These are phyloP conservation scores for Naganishia friedmannii DNA, from an alignment of 768 basidiomycete genomes.

Conservation along the genomic window DNA sequence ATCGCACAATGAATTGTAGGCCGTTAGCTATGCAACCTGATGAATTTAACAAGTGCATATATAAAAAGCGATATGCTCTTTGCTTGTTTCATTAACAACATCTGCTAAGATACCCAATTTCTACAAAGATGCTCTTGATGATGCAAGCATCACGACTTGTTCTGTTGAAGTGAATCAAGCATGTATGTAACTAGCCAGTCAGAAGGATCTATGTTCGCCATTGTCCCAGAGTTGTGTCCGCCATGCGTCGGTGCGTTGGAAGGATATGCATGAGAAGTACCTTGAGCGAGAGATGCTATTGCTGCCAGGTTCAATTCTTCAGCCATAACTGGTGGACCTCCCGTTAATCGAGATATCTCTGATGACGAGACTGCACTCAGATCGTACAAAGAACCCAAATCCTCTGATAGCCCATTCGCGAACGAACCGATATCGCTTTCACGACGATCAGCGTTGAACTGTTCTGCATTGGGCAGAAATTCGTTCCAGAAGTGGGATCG, in stretches of 20 bases:
- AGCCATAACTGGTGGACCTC: not conserved
- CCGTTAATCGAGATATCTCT: not conserved
- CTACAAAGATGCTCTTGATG: not conserved
- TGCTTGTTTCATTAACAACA: not conserved
- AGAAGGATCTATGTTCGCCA: not conserved
- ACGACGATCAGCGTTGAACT: slow-evolving; percentile 12
- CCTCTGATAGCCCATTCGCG: not conserved
- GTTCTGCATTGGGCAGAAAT: slow-evolving; percentile 10
- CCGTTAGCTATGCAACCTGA: no score
- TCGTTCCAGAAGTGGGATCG: slow-evolving; percentile 22
- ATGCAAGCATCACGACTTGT: not conserved
- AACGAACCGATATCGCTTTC: slow-evolving; percentile 11
- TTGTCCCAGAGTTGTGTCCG: not conserved
- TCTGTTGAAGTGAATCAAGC: not conserved
- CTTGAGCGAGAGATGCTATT: not conserved
- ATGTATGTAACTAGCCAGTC: slow-evolving; percentile 14
- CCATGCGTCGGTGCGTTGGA: not conserved
- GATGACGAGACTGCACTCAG: not conserved
- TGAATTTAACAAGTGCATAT: not conserved
- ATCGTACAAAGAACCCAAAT: slow-evolving; percentile 14
- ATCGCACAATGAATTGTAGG: slow-evolving; percentile 3
- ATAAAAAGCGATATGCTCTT: not conserved
- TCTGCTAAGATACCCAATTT: no score
- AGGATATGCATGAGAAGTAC: not conserved
- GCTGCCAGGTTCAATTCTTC: not conserved